Evolutionary conservation across 148 eudicot species (phyloP), one percentile per base, ranked within the genome.

Genomic region (Cornus suecica): DNA sequence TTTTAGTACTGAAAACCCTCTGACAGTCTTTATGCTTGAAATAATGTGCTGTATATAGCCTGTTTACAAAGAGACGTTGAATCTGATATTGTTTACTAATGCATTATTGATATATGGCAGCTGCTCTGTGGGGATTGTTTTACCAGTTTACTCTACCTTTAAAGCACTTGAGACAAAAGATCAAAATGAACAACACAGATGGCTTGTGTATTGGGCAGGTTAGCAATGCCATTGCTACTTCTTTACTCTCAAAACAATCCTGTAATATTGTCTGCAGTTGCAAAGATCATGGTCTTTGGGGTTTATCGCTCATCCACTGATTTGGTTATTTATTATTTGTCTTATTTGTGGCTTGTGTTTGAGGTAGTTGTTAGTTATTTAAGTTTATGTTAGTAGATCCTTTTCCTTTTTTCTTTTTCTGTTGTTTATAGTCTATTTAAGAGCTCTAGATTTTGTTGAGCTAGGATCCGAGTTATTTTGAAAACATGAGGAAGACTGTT

Each of bases 201-300:
- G 92, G 86, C 98, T 96, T 73, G 30, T 90, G 65, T 96, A 96
- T 72, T 96, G 99, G 99, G 93, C 99, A 87, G 99, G 99, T 95
- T 75, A 76, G 92, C 68, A 45, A 34, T 64, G 34, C 72, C 37
- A 37, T 69, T 56, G 54, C 78, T 30, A 67, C n/a, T 65, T 37
- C 4, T 68, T 23, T 10, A 23, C 14, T 23, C 29, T 45, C 14
- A n/a, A n/a, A n/a, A n/a, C 10, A 45, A 8, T 45, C 10, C 10
- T 48, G 15, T 24, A 13, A 65, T 51, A 27, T 51, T 41, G 8
- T 10, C 0, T 3, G 14, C 7, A 56, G 58, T 73, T 65, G 56
- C 31, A 60, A 72, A n/a, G 74, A 24, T 60, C 15, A 61, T 60
- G 66, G 29, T 32, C 31, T 34, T 58, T 56, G 60, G 29, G 32